Conservation (phyloP, 1,139 yeast species). For the Suzukiozyma palmioleophila region DNA sequence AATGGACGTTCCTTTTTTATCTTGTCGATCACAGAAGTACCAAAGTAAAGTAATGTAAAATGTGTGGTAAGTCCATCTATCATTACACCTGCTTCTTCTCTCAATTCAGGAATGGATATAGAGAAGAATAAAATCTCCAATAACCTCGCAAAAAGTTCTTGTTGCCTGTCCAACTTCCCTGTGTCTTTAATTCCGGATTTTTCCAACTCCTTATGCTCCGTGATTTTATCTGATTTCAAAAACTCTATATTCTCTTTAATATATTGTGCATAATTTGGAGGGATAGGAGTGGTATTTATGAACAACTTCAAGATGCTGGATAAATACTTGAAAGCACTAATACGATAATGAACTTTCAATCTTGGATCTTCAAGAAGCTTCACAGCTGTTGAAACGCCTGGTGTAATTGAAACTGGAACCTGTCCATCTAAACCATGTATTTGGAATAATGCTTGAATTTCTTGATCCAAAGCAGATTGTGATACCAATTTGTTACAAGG, state of each 20-base stretch:
- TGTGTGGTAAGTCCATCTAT: conserved; percentile 73
- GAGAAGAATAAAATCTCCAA: conserved; percentile 72
- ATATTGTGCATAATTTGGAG: conserved; percentile 46
- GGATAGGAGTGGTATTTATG: conserved; percentile 62
- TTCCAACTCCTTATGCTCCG: conserved; percentile 31
- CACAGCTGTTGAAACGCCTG: conserved; percentile 77
- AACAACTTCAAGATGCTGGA: conserved; percentile 64
- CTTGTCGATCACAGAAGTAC: conserved; percentile 68
- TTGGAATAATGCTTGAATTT: conserved; percentile 61
- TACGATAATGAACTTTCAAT: conserved; percentile 60
- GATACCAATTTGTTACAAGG: conserved; percentile 65
- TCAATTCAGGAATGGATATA: conserved; percentile 70
- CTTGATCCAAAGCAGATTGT: conserved; percentile 59
- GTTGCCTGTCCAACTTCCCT: conserved; percentile 54
- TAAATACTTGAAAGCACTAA: conserved; percentile 73
- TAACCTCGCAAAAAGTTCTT: conserved; percentile 53
- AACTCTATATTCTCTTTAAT: conserved; percentile 45
- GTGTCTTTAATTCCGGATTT: conserved; percentile 44
- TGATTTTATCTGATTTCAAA: conserved; percentile 41
- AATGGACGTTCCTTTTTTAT: conserved; percentile 68
- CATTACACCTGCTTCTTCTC: conserved; percentile 59
- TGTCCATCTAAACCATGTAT: conserved; percentile 62
- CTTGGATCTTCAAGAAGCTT: conserved; percentile 64
- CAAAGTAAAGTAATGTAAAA: conserved; percentile 71
- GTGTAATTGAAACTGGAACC: conserved; percentile 72